phyloP scores from a whole-genome alignment of 2,329 filamentous ascomycete genomes.

The Blastomyces percursus region DNA sequence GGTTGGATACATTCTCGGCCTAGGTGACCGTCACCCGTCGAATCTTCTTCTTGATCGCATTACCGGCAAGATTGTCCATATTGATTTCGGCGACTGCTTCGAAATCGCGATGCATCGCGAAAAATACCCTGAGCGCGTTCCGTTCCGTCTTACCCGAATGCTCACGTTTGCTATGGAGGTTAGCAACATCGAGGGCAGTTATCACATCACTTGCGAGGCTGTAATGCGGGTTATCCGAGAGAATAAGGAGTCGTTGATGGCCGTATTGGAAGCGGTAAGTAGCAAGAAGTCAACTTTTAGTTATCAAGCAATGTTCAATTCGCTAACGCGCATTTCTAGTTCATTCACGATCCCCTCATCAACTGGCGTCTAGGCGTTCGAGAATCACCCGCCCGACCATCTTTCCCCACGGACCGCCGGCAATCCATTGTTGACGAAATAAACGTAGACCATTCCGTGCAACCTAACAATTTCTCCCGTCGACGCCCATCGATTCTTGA shows the following conservation, averaged over 20 bases:
- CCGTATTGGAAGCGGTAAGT: constrained; percentile 90
- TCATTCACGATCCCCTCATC: constrained; percentile 97
- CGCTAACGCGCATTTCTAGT: constrained; percentile 43
- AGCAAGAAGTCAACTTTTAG: neutral
- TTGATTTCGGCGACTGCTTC: constrained; percentile 99
- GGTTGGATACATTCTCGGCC: constrained; percentile 97
- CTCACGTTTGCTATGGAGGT: constrained; percentile 99
- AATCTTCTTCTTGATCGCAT: constrained; percentile 96
- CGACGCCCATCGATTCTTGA: constrained; percentile 62
- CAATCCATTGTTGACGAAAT: constrained; percentile 45
- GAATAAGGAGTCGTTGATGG: constrained; percentile 98
- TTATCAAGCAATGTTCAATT: neutral
- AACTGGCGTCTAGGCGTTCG: constrained; percentile 76
- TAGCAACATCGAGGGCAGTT: constrained; percentile 98
- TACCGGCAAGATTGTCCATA: constrained; percentile 95
- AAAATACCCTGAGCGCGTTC: constrained; percentile 94
- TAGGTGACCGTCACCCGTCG: constrained; percentile 93
- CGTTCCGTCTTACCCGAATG: constrained; percentile 97
- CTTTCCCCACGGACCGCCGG: constrained; percentile 51
- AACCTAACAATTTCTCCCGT: constrained; percentile 56
- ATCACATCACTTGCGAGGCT: constrained; percentile 94
- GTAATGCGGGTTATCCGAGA: constrained; percentile 94
- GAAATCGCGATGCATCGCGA: constrained; percentile 99
- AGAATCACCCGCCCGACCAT: constrained; percentile 49
- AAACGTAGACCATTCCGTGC: constrained; percentile 37